A percentile compares a stretch with the other conserved stretches of the same genome.
Evolutionary conservation across 2,329 filamentous ascomycete species (phyloP).

Genomic region (Capronia epimyces): DNA sequence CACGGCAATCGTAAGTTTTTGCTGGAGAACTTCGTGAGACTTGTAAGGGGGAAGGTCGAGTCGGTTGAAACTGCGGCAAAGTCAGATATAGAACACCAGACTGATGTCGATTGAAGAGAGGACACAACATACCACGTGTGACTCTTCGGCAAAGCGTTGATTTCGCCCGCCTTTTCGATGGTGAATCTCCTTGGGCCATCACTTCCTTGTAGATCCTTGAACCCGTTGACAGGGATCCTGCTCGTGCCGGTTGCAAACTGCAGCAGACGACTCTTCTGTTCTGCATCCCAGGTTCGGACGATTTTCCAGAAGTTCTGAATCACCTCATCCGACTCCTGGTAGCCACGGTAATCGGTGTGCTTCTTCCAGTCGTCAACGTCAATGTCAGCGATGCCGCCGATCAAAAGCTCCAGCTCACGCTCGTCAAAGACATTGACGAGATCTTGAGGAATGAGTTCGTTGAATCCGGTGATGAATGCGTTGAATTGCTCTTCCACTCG

Average conservation of each 20-base stretch:
- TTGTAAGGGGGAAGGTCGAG: conserved; percentile 94
- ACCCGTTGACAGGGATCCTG: conserved; percentile 96
- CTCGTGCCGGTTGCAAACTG: conserved; percentile 98
- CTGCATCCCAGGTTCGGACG: conserved; percentile 92
- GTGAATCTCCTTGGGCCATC: conserved; percentile 94
- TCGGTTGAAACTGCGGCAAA: conserved; percentile 74
- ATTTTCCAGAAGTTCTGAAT: conserved; percentile 98
- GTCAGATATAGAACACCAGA: conserved; percentile 18
- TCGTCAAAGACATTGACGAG: conserved; percentile 98
- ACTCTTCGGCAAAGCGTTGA: conserved; percentile 85
- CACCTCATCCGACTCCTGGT: conserved; percentile 95
- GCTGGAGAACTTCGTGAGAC: conserved; percentile 72
- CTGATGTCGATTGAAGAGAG: conserved; percentile 13
- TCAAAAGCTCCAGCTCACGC: conserved; percentile 89
- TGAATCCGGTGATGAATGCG: conserved; percentile 94
- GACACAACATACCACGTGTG: conserved; percentile 80
- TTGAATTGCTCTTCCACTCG: conserved; percentile 97
- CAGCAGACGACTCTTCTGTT: conserved; percentile 92
- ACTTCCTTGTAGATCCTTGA: conserved; percentile 97
- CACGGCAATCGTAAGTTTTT: conserved; percentile 92
- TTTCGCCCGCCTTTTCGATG: conserved; percentile 93
- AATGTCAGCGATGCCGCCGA: conserved; percentile 98
- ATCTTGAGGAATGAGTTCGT: conserved; percentile 93
- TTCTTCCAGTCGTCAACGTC: conserved; percentile 99
- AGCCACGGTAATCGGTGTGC: conserved; percentile 97